Base-by-base conservation (phyloP, 495 filamentous ascomycete genomes). In the Hypoxylon fragiforme region DNA sequence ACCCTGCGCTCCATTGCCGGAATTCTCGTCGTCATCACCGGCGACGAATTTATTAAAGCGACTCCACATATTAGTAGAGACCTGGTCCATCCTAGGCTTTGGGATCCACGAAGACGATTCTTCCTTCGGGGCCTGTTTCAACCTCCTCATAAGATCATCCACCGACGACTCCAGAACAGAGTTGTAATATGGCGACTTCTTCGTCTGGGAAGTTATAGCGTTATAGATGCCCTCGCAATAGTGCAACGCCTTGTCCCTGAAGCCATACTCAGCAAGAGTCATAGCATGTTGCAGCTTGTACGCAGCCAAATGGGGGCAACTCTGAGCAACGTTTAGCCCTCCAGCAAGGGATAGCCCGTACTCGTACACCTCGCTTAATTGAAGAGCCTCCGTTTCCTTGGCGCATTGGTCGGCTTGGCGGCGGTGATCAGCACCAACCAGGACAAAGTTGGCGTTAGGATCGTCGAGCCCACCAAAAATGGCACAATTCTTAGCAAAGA, bases 11-110 rank as follows among this genome's bases (percentile, higher is more conserved):
- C 80, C 82, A 16, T 78, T 81, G 2, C 81, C 83, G 16, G 73
- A 75, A 31, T 72, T 73, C 3, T 83, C 81, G 41, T 82, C 83
- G 19, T 97, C 92, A 44, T 96, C 92, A 3, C 95, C 95, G 45
- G 88, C 86, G 42, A 99, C 89, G 61, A 97, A 97, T 51, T 88
- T 95, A 65, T 88, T 96, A 73, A 99, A 95, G 22, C 85, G 89
- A 43, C 85, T 87, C 84, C 88, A 92, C 68, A 97, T 82, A 12
- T 85, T 87, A 37, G 83, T 87, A 12, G 90, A 95, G 0, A 97
- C 89, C 65, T 91, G 95, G 66, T 94, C 91, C 80, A 97, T 92
- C 70, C 85, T 97, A 9, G 95, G 89, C 67, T 90, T 94, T 1
- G 90, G 88, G 32, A 97, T 91, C 90, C 91, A 96, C 1, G 77